A percentile compares a stretch with the other conserved stretches of the same genome.
phyloP scores from a whole-genome alignment of 2,329 filamentous ascomycete genomes.

The Aspergillus puulaauensis region DNA sequence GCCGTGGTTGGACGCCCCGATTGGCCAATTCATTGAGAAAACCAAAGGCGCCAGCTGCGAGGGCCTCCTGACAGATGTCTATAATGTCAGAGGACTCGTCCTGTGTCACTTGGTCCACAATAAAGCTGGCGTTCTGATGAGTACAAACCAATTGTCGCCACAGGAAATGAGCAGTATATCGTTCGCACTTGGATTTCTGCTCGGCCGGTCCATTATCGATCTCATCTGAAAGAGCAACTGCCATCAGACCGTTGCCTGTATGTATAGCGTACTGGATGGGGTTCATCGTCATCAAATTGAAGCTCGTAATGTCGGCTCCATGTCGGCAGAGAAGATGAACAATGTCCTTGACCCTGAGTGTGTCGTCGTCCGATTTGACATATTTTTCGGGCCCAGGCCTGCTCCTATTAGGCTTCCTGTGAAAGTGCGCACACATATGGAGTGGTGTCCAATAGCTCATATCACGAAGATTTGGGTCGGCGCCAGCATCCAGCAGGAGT shows the following conservation, averaged over 20 bases:
- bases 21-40: neutral
- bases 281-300: neutral
- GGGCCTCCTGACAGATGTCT: neutral
- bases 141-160: neutral
- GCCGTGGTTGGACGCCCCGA: neutral
- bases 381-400: neutral
- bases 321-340: neutral
- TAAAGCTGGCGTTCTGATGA: neutral
- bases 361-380: neutral
- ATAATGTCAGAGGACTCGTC: neutral
- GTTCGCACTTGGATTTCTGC: neutral
- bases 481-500: constrained; percentile 13
- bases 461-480: neutral
- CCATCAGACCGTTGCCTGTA: neutral
- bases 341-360: neutral
- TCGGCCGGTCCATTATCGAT: neutral
- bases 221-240: neutral
- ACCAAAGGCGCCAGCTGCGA: neutral
- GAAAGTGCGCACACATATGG: neutral
- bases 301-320: neutral
- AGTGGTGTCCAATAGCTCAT: neutral
- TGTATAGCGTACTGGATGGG: neutral
- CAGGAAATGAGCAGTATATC: neutral
- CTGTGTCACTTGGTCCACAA: neutral
- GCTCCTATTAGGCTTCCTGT: too few relatives aligned